Conservation (phyloP, 2,329 filamentous ascomycete species). For the Penicillium paneum region DNA sequence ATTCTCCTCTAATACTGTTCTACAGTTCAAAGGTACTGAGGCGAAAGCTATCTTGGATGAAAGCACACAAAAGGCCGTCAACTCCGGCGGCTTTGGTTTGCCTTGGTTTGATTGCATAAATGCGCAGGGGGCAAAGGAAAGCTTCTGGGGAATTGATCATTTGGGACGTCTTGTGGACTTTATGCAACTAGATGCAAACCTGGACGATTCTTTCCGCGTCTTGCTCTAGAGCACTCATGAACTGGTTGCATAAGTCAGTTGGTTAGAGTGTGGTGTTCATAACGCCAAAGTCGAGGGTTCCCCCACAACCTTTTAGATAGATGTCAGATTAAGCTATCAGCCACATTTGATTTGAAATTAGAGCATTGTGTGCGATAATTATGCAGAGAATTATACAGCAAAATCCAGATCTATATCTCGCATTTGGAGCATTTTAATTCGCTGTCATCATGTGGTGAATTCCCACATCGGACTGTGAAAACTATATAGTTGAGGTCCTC, state of each 20-base stretch:
- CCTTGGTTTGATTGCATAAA: constrained; percentile 60
- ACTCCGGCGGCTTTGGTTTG: constrained; percentile 58
- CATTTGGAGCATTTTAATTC: neutral
- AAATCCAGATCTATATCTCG: too few species aligned
- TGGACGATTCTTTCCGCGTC: constrained; percentile 28
- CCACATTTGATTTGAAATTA: too few species aligned
- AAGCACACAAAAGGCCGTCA: constrained; percentile 52
- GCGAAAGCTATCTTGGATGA: constrained; percentile 47
- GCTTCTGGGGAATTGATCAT: constrained; percentile 61
- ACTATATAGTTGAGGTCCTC: too few species aligned
- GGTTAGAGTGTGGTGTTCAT: too few species aligned
- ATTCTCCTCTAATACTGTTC: neutral
- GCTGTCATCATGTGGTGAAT: neutral
- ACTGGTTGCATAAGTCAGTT: too few species aligned
- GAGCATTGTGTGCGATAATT: too few species aligned
- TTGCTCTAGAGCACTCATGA: too few species aligned
- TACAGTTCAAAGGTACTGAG: constrained; percentile 31
- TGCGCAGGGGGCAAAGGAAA: constrained; percentile 51
- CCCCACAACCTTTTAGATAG: neutral
- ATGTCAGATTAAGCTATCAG: neutral
- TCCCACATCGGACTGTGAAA: too few species aligned
- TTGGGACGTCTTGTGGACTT: constrained; percentile 54
- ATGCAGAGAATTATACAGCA: too few species aligned
- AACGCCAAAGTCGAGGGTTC: too few species aligned
- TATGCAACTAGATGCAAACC: constrained; percentile 47